Evolutionary conservation across 805 yeast species (phyloP).

Genomic region (Lipomyces sp.): DNA sequence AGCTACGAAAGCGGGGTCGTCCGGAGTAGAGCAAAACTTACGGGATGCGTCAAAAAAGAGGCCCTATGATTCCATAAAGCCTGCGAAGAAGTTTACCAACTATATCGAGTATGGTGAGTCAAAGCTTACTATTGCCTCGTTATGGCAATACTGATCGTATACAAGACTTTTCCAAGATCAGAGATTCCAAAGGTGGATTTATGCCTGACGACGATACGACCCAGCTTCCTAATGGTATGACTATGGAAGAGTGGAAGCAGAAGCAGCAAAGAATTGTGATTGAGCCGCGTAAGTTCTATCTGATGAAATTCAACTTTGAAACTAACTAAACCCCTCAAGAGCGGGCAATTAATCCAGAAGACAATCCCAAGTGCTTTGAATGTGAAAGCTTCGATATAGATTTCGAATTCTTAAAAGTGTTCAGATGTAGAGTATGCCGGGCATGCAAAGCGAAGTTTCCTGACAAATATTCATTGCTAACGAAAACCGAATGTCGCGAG

Average conservation of each 20-base stretch:
- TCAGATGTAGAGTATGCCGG: conserved; percentile 77
- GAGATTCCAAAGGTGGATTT: conserved; percentile 86
- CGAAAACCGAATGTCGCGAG: conserved; percentile 93
- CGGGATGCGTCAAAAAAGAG: conserved; percentile 37
- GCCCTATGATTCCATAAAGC: conserved; percentile 34
- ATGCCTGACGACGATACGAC: conserved; percentile 53
- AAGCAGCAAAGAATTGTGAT: conserved; percentile 49
- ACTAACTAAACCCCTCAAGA: conserved; percentile 46
- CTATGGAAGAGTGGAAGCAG: conserved; percentile 62
- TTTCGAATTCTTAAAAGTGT: conserved; percentile 68
- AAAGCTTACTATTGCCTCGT: background rate
- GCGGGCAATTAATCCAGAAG: conserved; percentile 71
- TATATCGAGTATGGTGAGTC: conserved; percentile 48
- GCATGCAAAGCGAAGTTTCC: conserved; percentile 73
- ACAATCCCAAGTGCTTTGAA: conserved; percentile 82
- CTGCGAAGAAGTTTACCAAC: conserved; percentile 44
- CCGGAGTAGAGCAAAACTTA: conserved; percentile 1
- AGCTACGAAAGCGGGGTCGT: conserved; percentile 9
- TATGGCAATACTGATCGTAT: background rate
- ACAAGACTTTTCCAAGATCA: conserved; percentile 87
- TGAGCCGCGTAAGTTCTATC: conserved; percentile 29
- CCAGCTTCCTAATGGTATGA: conserved; percentile 40
- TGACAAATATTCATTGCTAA: conserved; percentile 85
- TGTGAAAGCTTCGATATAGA: conserved; percentile 79
- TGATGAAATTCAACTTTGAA: background rate